These are phyloP conservation scores for Sclerotinia trifoliorum DNA, from an alignment of 2,329 filamentous ascomycete species.

Conservation along the genomic window DNA sequence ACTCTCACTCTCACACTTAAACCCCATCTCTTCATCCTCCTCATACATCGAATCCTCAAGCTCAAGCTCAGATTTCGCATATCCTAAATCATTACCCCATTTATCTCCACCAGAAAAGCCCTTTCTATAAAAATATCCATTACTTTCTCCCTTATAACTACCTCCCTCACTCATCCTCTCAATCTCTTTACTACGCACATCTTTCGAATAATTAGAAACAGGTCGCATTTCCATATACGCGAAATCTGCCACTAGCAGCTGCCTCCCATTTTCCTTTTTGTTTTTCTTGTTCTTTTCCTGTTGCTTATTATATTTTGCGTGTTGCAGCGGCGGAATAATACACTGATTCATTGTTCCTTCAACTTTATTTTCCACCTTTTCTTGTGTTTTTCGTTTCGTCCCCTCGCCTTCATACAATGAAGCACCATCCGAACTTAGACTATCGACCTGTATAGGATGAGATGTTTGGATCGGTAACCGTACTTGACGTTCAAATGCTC, in stretches of 20 bases:
- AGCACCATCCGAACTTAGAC: background rate
- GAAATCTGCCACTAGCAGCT: background rate
- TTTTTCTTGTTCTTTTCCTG: background rate
- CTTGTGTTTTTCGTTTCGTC: too few species aligned
- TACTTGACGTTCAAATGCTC: background rate
- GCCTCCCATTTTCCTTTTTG: background rate
- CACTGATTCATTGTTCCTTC: background rate
- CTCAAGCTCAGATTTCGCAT: background rate
- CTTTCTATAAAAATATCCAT: too few species aligned
- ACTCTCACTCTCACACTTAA: too few species aligned
- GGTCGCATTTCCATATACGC: slow-evolving; percentile 3
- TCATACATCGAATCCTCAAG: background rate
- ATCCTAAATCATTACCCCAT: background rate
- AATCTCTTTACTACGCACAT: background rate
- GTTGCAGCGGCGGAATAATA: background rate
- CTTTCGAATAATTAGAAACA: background rate
- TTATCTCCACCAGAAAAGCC: background rate
- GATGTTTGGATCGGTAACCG: background rate
- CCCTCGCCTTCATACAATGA: background rate
- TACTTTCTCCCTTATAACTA: too few species aligned
- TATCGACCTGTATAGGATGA: background rate
- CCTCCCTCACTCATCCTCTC: background rate
- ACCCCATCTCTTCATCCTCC: background rate
- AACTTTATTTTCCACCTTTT: background rate
- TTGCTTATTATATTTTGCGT: background rate